phyloP scores from a whole-genome alignment of 2,329 filamentous ascomycete genomes.

The Aspergillus sp. region DNA sequence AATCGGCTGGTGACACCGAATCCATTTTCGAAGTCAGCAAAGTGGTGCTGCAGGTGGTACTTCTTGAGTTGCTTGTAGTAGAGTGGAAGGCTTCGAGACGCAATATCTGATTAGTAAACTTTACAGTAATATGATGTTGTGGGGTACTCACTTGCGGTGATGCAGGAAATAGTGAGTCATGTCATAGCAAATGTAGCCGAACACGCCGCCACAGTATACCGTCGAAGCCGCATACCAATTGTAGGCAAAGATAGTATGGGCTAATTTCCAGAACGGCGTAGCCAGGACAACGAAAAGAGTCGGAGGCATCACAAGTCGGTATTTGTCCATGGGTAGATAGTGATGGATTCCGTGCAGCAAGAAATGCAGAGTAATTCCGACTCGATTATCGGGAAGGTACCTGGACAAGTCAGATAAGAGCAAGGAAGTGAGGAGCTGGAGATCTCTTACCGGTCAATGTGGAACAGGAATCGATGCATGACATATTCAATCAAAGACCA shows the following conservation, averaged over 20 bases:
- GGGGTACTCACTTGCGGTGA: conserved; percentile 69
- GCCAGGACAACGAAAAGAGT: conserved; percentile 81
- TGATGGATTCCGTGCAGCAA: conserved; percentile 95
- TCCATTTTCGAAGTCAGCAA: conserved; percentile 95
- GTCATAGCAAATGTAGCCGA: conserved; percentile 95
- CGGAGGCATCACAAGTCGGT: conserved; percentile 95
- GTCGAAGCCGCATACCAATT: conserved; percentile 79
- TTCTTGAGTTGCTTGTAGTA: conserved; percentile 95
- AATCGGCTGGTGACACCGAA: conserved; percentile 96
- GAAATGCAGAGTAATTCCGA: conserved; percentile 85
- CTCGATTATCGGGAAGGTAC: conserved; percentile 84
- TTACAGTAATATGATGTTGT: not conserved
- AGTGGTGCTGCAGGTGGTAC: conserved; percentile 95
- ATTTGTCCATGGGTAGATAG: conserved; percentile 98
- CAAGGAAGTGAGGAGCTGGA: not conserved
- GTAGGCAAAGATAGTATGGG: conserved; percentile 76
- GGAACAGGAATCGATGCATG: conserved; percentile 88
- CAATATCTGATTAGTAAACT: conserved; percentile 10
- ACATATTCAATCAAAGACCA: conserved; percentile 92
- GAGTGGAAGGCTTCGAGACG: conserved; percentile 61
- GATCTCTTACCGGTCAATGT: conserved; percentile 74
- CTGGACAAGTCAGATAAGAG: conserved; percentile 45
- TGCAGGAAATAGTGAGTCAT: conserved; percentile 98
- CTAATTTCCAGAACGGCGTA: conserved; percentile 86
- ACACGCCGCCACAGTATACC: conserved; percentile 85